Evolutionary conservation across 352 stramenopile species (phyloP), one percentile per base, ranked within the genome.

Genomic region (Sclerospora graminicola): DNA sequence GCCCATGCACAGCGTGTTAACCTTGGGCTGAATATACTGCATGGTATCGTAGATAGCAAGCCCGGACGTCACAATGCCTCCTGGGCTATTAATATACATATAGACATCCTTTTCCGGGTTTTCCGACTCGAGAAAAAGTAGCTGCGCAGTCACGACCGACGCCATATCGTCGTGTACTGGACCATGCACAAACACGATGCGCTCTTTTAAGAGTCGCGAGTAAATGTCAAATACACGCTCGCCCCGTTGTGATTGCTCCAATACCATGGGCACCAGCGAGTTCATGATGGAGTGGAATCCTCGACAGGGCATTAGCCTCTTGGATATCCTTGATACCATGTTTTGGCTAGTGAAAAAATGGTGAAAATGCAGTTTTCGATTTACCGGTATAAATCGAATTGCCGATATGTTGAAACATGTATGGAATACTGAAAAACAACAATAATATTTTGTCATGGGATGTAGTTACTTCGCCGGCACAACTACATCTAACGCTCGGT

Each of bases 41-140:
- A 99, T 98, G 21, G 90, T 97, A 70, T 99, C 95, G 65, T 97
- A 98, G 61, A 99, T 98, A 41, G 95, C 94, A 36, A 99, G 69
- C 2, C 95, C 95, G 23, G 95, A 94, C 54, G 95, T 98, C 49
- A 99, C 95, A 21, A 94, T 89, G 31, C 95, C 95, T 31, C 95
- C 95, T 19, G 95, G 95, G 54, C 84, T 98, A 73, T 99, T 99
- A 54, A 99, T 98, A 73, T 99, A 99, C 59, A 99, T 90, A 69
- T 96, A 98, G 55, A 99, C 95, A 48, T 97, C 94, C 74, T 98
- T 98, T 38, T 95, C 88, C 9, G 81, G 86, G 60, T 98, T 85
- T 70, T 99, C 95, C 15, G 82, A 84, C 61, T 96, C 95, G 52
- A 98, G 78, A 66, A 98, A 98, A 48, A 99, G 68, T 51, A 93